Base-by-base conservation (phyloP, 805 yeast genomes). In the Sugiyamaella chiloensis region DNA sequence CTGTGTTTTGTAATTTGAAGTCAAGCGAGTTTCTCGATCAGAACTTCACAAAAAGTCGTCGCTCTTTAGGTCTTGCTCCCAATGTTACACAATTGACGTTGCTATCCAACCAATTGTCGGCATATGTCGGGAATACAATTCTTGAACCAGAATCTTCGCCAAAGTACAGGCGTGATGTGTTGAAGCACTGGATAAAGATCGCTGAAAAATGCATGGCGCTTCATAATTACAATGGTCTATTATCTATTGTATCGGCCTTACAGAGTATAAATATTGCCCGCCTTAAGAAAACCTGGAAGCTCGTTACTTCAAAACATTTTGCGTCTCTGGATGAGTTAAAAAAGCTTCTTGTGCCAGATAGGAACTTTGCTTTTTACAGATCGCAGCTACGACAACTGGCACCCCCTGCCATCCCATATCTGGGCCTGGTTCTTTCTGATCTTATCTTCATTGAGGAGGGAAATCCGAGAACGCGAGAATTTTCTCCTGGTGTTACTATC, bases 391-490 rank as follows among this genome's bases (percentile, higher is more conserved):
- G 62, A n/a, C 42, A 43, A 8, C 51, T 48, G 46, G 35, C 47
- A 12, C 44, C 44, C n/a, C 62, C 64, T 7, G 60, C 65, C 39
- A 57, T 67, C 6, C 71, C 71, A 1, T 67, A 63, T 50, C 46
- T 67, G 6, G 71, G 71, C 3, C 52, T 66, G 2, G 58, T 60
- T 32, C 56, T 65, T 5, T 55, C 65, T n/a, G 71, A 67, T 36
- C 47, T 67, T 37, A 64, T 66, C 12, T 60, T 67, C 36, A 55
- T 64, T 26, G 67, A 61, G 36, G 71, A 67, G 48, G 71, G 71
- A 24, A 67, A 65, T 47, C 60, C 67, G 12, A 47, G 44, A 21
- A 40, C 29, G 23, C 37, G 61, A 24, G 41, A 45, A 7, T 43
- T 41, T 1, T 40, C 24, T 14, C 44, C 51, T 9, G 53, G 48